phyloP scores from a whole-genome alignment of 1,284 basidiomycete species.

The Ustilago nuda region DNA sequence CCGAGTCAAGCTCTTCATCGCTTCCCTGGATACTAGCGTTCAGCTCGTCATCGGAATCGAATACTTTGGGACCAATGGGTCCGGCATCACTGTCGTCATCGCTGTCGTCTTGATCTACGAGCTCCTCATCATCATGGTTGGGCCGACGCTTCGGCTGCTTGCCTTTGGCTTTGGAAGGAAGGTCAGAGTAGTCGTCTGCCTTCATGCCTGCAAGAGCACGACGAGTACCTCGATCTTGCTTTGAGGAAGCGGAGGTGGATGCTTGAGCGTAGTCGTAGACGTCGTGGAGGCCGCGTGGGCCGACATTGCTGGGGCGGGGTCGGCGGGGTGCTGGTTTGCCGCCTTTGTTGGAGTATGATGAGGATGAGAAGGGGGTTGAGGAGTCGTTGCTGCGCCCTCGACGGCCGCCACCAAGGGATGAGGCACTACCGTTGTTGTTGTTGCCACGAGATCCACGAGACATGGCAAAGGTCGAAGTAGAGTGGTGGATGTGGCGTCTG shows the following conservation, averaged over 20 bases:
- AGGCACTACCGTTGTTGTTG: conserved; percentile 7
- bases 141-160: conserved; percentile 16
- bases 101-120: conserved; percentile 25
- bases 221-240: conserved; percentile 29
- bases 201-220: conserved; percentile 35
- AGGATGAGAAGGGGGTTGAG: conserved; percentile 29
- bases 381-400: conserved; percentile 8
- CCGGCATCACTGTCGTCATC: conserved; percentile 18
- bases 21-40: conserved; percentile 51
- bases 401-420: conserved; percentile 17
- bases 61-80: conserved; percentile 52
- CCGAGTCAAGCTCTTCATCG: conserved; percentile 68
- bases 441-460: not conserved
- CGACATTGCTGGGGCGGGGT: conserved; percentile 7
- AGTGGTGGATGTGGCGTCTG: not conserved
- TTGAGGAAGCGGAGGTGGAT: conserved; percentile 31
- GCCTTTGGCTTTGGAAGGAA: conserved; percentile 41
- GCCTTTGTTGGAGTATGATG: conserved; percentile 27
- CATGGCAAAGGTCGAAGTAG: not conserved
- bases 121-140: conserved; percentile 14
- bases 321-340: conserved; percentile 18
- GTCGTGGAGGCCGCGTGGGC: conserved; percentile 24
- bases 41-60: conserved; percentile 58
- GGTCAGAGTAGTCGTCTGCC: conserved; percentile 35
- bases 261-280: conserved; percentile 37